Evolutionary conservation across 2,329 filamentous ascomycete genomes (phyloP), one percentile per base, ranked within the genome.

Genomic region (Phialophora chinensis): DNA sequence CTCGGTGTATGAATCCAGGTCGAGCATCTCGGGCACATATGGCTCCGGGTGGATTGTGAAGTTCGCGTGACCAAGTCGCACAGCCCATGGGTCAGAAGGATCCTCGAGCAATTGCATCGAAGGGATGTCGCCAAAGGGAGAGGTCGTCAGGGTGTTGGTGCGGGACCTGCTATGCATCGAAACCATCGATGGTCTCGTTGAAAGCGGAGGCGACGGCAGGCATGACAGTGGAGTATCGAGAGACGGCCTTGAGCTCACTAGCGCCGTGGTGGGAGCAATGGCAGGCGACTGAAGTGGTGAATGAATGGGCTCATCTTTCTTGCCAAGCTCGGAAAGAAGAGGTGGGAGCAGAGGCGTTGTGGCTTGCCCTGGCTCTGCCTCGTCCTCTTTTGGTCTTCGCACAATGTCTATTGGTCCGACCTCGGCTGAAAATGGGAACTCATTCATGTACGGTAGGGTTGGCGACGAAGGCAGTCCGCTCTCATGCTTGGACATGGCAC

Each of bases 261-360:
- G 23, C 75, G 79, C 68, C 42, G 79, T 78, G 47, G 84, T 80
- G n/a, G 88, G 87, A 10, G 89, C 91, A 20, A 95, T 86, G 0
- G 88, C 90, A 0, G 93, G 93, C 0, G 92, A 96, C 77, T 96
- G 92, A 29, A 96, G 82, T n/a, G 93, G 92, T 7, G 92, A 96
- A 66, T 91, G 86, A 35, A 90, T 82, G 1, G 85, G 84, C 0
- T 87, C 84, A 50, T 86, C 81, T 44, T 81, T 75, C n/a, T 74
- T 73, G 47, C 80, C 77, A 25, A 83, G 79, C 63, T 86, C 85
- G 31, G 86, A 88, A 81, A 96, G 86, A 42, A 95, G 84, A 0
- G 93, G 93, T 7, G 93, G 93, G 1, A 97, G 84, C 7, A 97
- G 84, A 47, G 93, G 94, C 2, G 93, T 97, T 3, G 90, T 90